phyloP scores from a whole-genome alignment of 257 asterid genomes.

The Solanum lycopersicoides region DNA sequence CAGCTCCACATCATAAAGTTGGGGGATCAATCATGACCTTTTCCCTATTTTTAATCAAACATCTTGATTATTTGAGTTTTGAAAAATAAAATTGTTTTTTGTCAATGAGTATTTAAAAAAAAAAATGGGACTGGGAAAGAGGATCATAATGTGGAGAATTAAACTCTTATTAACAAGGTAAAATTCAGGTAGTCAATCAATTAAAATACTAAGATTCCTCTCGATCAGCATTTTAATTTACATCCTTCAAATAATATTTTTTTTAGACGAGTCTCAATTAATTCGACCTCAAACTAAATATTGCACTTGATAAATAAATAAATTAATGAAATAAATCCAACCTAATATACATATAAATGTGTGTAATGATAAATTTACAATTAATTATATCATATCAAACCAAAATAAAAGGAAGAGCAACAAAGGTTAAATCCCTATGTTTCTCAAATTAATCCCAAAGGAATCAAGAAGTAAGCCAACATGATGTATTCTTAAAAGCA shows the following conservation, averaged over 20 bases:
- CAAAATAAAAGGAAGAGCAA: not conserved
- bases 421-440: not conserved
- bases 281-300: no score
- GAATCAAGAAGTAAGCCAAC: not conserved
- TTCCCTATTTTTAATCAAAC: not conserved
- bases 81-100: not conserved
- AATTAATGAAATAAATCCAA: not conserved
- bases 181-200: no score
- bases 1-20: no score
- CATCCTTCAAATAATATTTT: no score
- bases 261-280: no score
- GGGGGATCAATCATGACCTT: no score
- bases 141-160: no score
- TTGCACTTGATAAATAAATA: no score
- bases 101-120: not conserved
- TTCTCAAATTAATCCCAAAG: slow-evolving; percentile 5
- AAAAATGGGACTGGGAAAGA: no score
- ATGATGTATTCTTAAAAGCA: slow-evolving; percentile 29
- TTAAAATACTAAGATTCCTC: no score
- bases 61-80: not conserved
- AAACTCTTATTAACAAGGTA: no score
- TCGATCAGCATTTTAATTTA: no score
- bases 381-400: not conserved
- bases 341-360: not conserved
- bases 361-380: not conserved